Conservation (phyloP, 768 basidiomycete species). For the Hygrocybe coccinea region DNA sequence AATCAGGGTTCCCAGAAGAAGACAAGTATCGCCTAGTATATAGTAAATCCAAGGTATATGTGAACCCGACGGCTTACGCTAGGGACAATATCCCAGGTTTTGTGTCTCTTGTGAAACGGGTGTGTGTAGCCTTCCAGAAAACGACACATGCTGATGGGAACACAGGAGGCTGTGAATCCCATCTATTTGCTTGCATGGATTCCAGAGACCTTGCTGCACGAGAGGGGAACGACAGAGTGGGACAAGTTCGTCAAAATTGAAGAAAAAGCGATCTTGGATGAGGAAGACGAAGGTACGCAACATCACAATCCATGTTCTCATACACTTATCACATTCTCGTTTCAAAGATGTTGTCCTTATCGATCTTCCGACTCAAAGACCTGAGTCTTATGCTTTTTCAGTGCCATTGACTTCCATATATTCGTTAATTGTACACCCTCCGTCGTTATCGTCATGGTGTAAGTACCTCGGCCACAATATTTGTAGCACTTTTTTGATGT, state of each 20-base stretch:
- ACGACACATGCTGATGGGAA: constrained; percentile 6
- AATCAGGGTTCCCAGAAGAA: constrained; percentile 37
- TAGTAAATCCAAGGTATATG: constrained; percentile 90
- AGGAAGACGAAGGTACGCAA: constrained; percentile 68
- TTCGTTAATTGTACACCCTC: constrained; percentile 80
- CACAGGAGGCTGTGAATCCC: constrained; percentile 69
- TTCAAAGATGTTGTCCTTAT: constrained; percentile 76
- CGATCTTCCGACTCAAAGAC: constrained; percentile 74
- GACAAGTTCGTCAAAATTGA: constrained; percentile 87
- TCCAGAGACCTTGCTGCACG: constrained; percentile 77
- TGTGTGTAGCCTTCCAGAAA: constrained; percentile 33
- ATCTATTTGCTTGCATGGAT: constrained; percentile 89
- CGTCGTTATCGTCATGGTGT: constrained; percentile 84
- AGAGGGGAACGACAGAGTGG: constrained; percentile 80
- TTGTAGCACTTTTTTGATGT: constrained; percentile 16
- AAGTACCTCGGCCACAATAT: constrained; percentile 20
- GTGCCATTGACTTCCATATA: constrained; percentile 86
- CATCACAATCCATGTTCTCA: constrained; percentile 5
- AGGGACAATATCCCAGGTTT: constrained; percentile 95
- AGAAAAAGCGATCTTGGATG: constrained; percentile 51
- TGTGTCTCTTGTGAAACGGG: constrained; percentile 84
- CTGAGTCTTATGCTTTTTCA: constrained; percentile 95
- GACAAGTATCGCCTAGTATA: constrained; percentile 75
- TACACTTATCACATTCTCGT: background rate
- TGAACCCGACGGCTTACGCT: constrained; percentile 88